A percentile compares a stretch with the other conserved stretches of the same genome.
phyloP scores from a whole-genome alignment of 768 basidiomycete species.

The Mycena capillaripes region DNA sequence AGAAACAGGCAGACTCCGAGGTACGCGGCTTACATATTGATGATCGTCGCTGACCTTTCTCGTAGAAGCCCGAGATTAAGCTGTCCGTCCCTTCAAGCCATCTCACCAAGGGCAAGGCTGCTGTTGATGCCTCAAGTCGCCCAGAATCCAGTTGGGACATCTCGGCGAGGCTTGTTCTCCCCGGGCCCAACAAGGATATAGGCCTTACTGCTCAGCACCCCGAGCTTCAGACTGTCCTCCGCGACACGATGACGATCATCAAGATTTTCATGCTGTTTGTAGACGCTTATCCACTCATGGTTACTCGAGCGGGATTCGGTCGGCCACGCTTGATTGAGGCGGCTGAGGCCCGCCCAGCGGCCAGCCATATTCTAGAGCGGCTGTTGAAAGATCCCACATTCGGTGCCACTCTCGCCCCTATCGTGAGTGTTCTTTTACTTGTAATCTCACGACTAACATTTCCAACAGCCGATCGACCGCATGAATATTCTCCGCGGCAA shows the following conservation, averaged over 20 bases:
- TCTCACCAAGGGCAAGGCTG: neutral
- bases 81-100: too few relatives aligned
- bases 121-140: neutral
- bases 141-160: slow-evolving; percentile 12
- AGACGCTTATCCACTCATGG: neutral
- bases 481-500: slow-evolving; percentile 8
- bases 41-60: too few relatives aligned
- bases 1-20: slow-evolving; percentile 6
- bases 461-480: slow-evolving; percentile 5
- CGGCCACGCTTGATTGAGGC: neutral
- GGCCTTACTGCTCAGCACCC: neutral
- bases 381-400: neutral
- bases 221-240: neutral
- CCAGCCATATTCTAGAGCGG: neutral
- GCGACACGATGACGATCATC: neutral
- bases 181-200: slow-evolving; percentile 12
- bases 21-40: neutral
- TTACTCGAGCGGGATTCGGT: neutral
- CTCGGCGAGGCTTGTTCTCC: neutral
- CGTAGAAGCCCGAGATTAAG: too few relatives aligned
- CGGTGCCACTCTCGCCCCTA: neutral
- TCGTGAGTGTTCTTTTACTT: neutral
- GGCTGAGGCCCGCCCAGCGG: neutral
- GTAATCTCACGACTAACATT: neutral
- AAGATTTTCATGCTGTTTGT: neutral